phyloP scores from a whole-genome alignment of 345 rosid species.

The Rhodamnia rubescens region DNA sequence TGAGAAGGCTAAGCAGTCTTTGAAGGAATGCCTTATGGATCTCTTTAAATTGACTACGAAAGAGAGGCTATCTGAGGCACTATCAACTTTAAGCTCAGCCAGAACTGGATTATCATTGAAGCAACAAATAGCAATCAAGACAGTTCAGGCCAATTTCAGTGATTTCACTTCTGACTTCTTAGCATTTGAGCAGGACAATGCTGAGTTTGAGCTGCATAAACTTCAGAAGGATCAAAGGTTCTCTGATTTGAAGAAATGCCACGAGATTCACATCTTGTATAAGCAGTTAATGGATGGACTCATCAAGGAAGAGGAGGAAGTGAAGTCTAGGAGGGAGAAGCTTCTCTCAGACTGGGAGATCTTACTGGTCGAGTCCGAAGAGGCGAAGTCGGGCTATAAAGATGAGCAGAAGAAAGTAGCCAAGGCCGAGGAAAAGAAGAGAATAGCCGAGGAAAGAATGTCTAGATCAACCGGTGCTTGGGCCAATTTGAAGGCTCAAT shows the following conservation, averaged over 20 bases:
- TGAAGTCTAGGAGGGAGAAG: neutral
- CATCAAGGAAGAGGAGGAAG: neutral
- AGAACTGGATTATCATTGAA: neutral
- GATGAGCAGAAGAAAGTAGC: neutral
- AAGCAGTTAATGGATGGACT: neutral
- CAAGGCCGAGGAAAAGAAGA: constrained; percentile 3
- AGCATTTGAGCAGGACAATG: neutral
- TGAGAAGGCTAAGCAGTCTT: constrained; percentile 1
- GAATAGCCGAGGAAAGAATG: constrained; percentile 5
- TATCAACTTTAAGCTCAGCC: neutral
- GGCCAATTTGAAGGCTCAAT: neutral
- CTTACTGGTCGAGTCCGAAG: neutral
- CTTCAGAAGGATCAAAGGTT: neutral
- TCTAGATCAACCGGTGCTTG: constrained; percentile 1
- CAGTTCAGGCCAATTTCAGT: neutral
- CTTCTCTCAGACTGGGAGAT: neutral
- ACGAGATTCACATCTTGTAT: neutral
- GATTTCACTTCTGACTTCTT: neutral
- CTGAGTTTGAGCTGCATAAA: neutral
- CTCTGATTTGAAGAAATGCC: neutral
- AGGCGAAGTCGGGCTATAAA: neutral
- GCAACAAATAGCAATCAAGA: neutral
- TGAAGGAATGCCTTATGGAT: constrained; percentile 3
- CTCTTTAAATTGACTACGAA: constrained; percentile 5
- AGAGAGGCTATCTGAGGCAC: neutral